Base-by-base conservation (phyloP, 108 stramenopile genomes). In the Aurantiochytrium sp. region DNA sequence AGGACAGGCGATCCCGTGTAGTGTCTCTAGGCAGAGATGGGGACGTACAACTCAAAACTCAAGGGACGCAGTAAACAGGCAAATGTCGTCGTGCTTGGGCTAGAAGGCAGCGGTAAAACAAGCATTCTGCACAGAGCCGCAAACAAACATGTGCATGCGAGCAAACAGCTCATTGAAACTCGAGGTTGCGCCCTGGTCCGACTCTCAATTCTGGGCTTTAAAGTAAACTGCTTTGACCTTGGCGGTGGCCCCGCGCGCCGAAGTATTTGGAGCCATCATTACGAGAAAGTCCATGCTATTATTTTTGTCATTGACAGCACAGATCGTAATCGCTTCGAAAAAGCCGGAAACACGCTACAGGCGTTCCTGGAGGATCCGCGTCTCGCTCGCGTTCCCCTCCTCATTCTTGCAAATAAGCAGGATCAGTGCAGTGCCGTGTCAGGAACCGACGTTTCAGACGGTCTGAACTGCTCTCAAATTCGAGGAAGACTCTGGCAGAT, bases 231-330 rank as follows among this genome's bases (percentile, higher is more conserved):
- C 28, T 10, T 55, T 5, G 87, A 87, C 43, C 57, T 87, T 14
- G 87, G 87, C 57, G 87, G 87, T 3, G 53, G 57, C 12, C 29
- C 58, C 5, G 5, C 53, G 14, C 53, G 49, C 5, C 49, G 58
- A 29, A 23, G 69, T 6, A 35, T 4, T 18, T 89, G 88, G 88
- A 8, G 23, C 0, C 23, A 89, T 12, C 23, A 72, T n/a, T 89
- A 69, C 4, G 72, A 23, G 12, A 58, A 47, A 58, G 88, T 25
- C 12, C 69, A 89, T 6, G 64, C 69, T 28, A 44, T 89, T 25
- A 44, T 89, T 0, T 89, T 89, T 72, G 88, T 89, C 8, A 25
- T 89, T 5, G 88, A 89, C 69, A 49, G 51, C 53, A 19, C 88
- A 5, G 88, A 64, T 25, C 53, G 21, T 5, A 28, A 57, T 35